phyloP scores from a whole-genome alignment of 225 moss, liverwort and hornwort genomes.

The Antitrichia curtipendula region DNA sequence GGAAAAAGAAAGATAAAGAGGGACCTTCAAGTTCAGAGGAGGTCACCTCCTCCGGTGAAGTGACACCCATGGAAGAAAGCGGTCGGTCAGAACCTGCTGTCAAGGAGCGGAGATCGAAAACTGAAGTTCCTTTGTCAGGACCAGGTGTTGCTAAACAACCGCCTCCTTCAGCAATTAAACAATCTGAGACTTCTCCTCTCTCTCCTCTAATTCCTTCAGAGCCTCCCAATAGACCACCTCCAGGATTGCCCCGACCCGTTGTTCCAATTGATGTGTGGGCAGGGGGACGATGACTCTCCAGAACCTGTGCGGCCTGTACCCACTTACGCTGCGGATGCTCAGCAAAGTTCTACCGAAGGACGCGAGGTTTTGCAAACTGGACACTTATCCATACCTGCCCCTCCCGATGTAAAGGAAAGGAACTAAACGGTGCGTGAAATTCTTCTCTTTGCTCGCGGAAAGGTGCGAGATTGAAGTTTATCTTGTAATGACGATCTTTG shows the following conservation, averaged over 20 bases:
- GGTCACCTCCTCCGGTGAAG: constrained; percentile 5
- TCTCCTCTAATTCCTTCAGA: not conserved
- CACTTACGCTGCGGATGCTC: not conserved
- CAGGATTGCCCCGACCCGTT: not conserved
- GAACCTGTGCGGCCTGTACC: not conserved
- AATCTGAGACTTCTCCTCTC: not conserved
- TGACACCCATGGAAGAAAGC: not conserved
- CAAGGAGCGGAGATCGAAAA: not conserved
- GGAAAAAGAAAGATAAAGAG: not conserved
- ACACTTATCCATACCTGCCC: not conserved
- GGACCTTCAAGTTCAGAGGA: constrained; percentile 11
- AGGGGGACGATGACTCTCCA: not conserved
- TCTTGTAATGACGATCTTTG: not conserved
- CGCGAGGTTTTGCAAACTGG: not conserved
- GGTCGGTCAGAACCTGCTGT: not conserved
- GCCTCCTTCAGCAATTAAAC: not conserved
- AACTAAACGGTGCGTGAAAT: not conserved
- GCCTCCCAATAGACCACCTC: constrained; percentile 28
- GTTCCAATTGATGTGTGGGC: not conserved
- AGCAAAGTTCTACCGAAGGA: not conserved
- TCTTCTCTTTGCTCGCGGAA: not conserved
- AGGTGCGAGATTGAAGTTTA: not conserved
- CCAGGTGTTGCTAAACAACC: not conserved
- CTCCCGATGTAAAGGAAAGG: not conserved
- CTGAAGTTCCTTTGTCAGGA: not conserved